These are phyloP conservation scores for Phytophthora pistaciae DNA, from an alignment of 352 stramenopile species.

Conservation along the genomic window DNA sequence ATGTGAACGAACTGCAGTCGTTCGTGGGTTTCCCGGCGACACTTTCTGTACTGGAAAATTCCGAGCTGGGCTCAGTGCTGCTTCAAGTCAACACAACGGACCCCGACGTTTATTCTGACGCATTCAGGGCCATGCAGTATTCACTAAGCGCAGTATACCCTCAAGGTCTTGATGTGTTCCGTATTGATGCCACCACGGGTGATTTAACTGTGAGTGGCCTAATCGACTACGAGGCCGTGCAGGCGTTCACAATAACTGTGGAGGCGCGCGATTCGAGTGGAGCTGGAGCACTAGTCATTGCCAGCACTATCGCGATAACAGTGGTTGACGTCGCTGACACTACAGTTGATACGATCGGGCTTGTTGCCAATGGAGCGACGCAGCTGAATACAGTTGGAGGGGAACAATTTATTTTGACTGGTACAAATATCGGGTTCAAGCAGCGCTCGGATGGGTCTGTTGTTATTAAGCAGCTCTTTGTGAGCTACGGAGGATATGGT, in stretches of 20 bases:
- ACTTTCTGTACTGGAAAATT: constrained; percentile 46
- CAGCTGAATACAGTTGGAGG: constrained; percentile 49
- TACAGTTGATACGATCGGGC: constrained; percentile 19
- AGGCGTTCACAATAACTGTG: constrained; percentile 52
- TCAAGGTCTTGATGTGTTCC: constrained; percentile 35
- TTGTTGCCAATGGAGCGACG: constrained; percentile 5
- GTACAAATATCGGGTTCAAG: constrained; percentile 69
- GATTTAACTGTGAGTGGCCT: constrained; percentile 37
- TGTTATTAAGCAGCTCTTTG: constrained; percentile 44
- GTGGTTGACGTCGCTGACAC: constrained; percentile 32
- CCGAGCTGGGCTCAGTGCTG: constrained; percentile 28
- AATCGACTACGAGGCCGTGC: constrained; percentile 62
- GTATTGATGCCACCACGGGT: constrained; percentile 42
- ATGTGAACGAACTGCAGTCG: constrained; percentile 64
- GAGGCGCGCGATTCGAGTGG: constrained; percentile 44
- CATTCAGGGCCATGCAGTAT: constrained; percentile 50
- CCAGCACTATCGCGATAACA: constrained; percentile 13
- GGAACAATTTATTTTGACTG: constrained; percentile 45
- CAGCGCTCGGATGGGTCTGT: constrained; percentile 49
- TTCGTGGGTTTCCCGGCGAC: constrained; percentile 39
- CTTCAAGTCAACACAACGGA: constrained; percentile 42
- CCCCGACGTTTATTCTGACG: constrained; percentile 42
- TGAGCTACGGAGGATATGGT: constrained; percentile 58
- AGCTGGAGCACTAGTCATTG: constrained; percentile 17
- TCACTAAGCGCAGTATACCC: constrained; percentile 42